phyloP scores from a whole-genome alignment of 2,329 filamentous ascomycete species.

The Colletotrichum sp. region DNA sequence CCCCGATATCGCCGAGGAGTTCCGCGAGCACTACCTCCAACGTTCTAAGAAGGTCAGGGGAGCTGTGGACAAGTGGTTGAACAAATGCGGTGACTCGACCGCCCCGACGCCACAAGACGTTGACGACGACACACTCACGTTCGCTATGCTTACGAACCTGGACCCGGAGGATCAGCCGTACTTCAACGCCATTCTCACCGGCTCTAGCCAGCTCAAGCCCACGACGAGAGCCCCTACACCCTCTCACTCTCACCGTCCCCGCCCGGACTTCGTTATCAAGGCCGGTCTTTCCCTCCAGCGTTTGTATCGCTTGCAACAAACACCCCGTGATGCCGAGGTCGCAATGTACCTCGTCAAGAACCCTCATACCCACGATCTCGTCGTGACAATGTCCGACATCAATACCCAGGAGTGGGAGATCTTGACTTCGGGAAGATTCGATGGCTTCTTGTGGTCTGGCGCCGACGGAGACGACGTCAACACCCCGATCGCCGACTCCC shows the following conservation, averaged over 20 bases:
- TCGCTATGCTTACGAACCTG: constrained; percentile 91
- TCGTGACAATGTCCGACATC: constrained; percentile 87
- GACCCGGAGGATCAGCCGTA: constrained; percentile 76
- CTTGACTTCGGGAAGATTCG: constrained; percentile 89
- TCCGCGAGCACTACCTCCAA: constrained; percentile 87
- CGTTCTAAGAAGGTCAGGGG: constrained; percentile 92
- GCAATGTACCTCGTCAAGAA: constrained; percentile 88
- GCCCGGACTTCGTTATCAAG: constrained; percentile 77
- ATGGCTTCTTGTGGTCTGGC: constrained; percentile 94
- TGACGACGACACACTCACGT: constrained; percentile 91
- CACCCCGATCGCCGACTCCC: constrained; percentile 48
- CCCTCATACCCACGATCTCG: constrained; percentile 80
- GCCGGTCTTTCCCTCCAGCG: constrained; percentile 82
- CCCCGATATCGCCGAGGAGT: constrained; percentile 92
- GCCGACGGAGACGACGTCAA: constrained; percentile 66
- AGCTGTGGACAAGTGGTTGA: constrained; percentile 91
- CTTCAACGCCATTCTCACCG: constrained; percentile 80
- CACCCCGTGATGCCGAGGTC: constrained; percentile 84
- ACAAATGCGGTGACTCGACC: constrained; percentile 75
- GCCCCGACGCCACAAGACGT: constrained; percentile 84
- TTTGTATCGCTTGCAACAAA: constrained; percentile 75
- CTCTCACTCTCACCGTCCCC: constrained; percentile 60
- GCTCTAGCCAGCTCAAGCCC: constrained; percentile 61
- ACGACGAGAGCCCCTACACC: constrained; percentile 73
- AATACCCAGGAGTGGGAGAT: constrained; percentile 97